Percentiles rank a stretch among this genome's conserved stretches.
phyloP scores from a whole-genome alignment of 139 green algal genomes.

The Volvox africanus region DNA sequence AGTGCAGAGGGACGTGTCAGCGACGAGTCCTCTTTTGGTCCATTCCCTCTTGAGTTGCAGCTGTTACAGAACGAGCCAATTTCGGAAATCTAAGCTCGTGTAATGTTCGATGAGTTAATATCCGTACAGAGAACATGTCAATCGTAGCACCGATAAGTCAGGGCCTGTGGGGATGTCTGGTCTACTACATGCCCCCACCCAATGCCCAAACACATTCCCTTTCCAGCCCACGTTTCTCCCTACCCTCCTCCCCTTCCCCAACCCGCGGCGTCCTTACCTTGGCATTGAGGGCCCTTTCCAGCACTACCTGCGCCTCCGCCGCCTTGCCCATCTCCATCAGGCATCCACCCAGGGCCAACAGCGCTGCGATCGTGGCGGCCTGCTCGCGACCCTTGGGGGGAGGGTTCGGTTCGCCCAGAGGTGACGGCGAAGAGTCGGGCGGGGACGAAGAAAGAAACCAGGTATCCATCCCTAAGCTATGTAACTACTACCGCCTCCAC shows the following conservation, averaged over 20 bases:
- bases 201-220: background rate
- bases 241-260: background rate
- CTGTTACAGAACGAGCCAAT: too few relatives aligned
- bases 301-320: conserved; percentile 2
- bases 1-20: too few relatives aligned
- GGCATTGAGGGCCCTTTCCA: conserved; percentile 14
- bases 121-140: too few relatives aligned
- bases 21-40: too few relatives aligned
- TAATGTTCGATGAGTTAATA: too few relatives aligned
- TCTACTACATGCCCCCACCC: too few relatives aligned
- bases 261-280: background rate
- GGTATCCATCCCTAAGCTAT: too few relatives aligned
- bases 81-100: too few relatives aligned
- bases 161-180: too few relatives aligned
- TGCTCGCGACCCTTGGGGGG: conserved; percentile 27
- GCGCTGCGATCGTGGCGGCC: background rate
- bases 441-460: background rate
- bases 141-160: too few relatives aligned
- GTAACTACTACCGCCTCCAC: too few relatives aligned
- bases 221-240: background rate
- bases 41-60: too few relatives aligned
- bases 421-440: background rate
- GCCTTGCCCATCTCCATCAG: background rate
- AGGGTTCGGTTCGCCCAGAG: background rate
- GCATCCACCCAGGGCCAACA: background rate